A percentile compares a stretch with the other conserved stretches of the same genome.
Conservation (phyloP, 306 rosid species). For the Quercus wislizeni region DNA sequence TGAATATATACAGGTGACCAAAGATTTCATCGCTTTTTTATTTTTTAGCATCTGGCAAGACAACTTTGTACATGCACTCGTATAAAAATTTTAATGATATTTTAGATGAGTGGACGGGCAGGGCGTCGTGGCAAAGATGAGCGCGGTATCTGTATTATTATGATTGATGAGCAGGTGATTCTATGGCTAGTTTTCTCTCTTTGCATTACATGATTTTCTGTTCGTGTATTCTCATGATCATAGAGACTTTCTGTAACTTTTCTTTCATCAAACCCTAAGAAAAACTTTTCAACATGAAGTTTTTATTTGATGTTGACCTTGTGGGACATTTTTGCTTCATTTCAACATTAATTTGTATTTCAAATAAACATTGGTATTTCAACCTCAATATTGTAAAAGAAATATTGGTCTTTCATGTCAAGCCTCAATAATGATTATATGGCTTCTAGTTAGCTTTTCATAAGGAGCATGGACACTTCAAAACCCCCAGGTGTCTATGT, state of each 20-base stretch:
- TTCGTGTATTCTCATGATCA: neutral
- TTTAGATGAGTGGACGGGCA: constrained; percentile 98
- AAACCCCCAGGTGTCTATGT: too few relatives aligned
- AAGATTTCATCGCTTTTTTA: constrained; percentile 15
- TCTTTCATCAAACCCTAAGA: neutral
- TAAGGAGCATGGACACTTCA: too few relatives aligned
- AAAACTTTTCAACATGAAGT: neutral
- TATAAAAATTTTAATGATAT: constrained; percentile 9
- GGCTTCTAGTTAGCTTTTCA: neutral
- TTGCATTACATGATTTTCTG: neutral
- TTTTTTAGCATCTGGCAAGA: neutral
- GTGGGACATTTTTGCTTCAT: constrained; percentile 5
- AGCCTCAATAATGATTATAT: neutral
- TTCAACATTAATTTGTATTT: neutral
- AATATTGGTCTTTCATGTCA: neutral
- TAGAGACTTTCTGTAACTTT: neutral
- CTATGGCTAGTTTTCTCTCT: constrained; percentile 13
- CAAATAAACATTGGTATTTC: neutral
- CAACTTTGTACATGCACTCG: neutral
- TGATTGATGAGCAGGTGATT: constrained; percentile 93
- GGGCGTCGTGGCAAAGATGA: constrained; percentile 99
- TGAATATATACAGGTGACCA: constrained; percentile 94
- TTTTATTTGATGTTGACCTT: constrained; percentile 5
- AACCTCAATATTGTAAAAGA: neutral
- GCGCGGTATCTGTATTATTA: constrained; percentile 91